Base-by-base conservation (phyloP, 371 early-diverging fungal species). In the Polyrhizophydium stewartii region DNA sequence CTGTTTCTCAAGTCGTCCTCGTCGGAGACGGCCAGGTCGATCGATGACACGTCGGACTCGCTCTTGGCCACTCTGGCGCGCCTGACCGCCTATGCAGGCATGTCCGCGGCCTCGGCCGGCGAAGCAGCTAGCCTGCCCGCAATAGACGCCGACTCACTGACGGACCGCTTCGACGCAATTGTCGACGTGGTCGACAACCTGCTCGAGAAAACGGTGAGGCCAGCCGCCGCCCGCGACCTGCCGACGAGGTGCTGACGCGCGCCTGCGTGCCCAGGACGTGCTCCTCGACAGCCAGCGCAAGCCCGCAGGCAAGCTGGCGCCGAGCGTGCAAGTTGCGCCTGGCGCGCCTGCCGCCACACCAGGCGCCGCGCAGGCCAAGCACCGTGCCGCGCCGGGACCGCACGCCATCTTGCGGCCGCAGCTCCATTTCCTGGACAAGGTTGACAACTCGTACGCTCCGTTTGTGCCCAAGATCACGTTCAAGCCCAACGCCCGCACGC, bases 401-500 rank as follows among this genome's bases (percentile, higher is more conserved):
- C n/a, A n/a, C n/a, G n/a, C n/a, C 35, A 35, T 35, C 7, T 35
- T 13, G 13, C 35, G 35, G 2, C 45, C 45, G 10, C 98, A 97
- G 74, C 68, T 92, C 41, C 75, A 76, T 30, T 97, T 97, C 67
- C 81, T 84, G 41, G 97, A 94, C 66, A 73, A 71, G 16, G 74
- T 95, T 17, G 94, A 97, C 71, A 97, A 97, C 67, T 85, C 89
- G 0, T 71, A 76, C 50, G 66, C 56, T 5, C 92, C 91, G 17
- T 94, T 89, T 65, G 73, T 83, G 31, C 81, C 87, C 65, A 93
- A 91, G 70, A 82, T 97, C 62, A 79, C 68, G 22, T 64, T 72
- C 25, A 97, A 97, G 69, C 89, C 89, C 43, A 85, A 95, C 61
- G 93, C 96, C 0, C 64, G 68, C 38, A 85, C 86, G 2, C 92